Evolutionary conservation across 306 rosid species (phyloP), one percentile per base, ranked within the genome.

Genomic region (Pyrus bretschneideri): DNA sequence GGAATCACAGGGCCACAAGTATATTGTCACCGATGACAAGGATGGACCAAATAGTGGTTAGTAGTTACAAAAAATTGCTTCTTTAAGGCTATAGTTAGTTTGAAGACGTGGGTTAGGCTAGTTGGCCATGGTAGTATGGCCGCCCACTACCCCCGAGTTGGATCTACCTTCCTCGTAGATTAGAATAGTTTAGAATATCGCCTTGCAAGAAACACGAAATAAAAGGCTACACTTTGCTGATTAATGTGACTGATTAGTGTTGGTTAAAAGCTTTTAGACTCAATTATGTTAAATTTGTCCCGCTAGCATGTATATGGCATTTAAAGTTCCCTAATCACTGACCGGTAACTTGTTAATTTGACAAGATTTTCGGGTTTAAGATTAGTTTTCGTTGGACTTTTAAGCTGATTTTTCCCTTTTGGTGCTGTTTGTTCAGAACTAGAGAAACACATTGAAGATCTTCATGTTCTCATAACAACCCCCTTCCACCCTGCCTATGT

Each of bases 401-500:
- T 12, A 42, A 66, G 17, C 18, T 35, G 40, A 21, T 33, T 70
- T 40, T 78, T 70, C 27, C 46, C 27, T 80, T 68, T 52, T 31
- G 45, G 29, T 83, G 70, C 73, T 10, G 0, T 74, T 67, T n/a
- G 78, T 68, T 2, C 89, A 95, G 98, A 84, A 69, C 98, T 92
- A 57, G 98, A 95, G 80, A 92, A 88, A 73, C 97, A 95, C 75
- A 86, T 95, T 78, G 88, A 86, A 64, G 98, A 92, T 76, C 88
- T 90, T 42, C 89, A 95, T 75, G 98, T 95, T 72, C 91, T 95
- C 78, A 95, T 95, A 75, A 78, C 97, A 2, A 95, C 98, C 3
- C 98, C 98, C 17, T 95, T 95, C 86, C 98, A 95, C 70, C 98
- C 98, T 7, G 98, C 98, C 51, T 95, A 95, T 75, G 97, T 95